phyloP scores from a whole-genome alignment of 2,329 filamentous ascomycete species.

The Ascochyta lentis region DNA sequence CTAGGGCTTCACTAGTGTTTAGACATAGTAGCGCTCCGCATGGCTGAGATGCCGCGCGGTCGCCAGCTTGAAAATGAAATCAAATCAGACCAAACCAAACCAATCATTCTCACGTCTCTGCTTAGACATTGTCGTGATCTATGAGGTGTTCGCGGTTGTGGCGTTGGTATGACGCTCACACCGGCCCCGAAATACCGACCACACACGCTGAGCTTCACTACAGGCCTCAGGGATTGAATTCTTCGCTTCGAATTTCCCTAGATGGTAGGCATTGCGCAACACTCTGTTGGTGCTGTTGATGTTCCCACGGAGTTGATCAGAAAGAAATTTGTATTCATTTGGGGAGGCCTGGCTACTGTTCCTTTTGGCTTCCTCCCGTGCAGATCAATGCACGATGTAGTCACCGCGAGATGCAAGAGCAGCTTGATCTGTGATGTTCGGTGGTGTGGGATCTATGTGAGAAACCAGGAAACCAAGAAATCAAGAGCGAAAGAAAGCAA shows the following conservation, averaged over 20 bases:
- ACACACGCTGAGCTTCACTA: not conserved
- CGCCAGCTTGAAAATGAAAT: not conserved
- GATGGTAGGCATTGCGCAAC: not conserved
- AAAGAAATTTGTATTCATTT: not conserved
- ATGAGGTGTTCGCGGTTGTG: not conserved
- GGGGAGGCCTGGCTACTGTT: too few species aligned
- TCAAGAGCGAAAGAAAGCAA: too few species aligned
- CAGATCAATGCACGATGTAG: too few species aligned
- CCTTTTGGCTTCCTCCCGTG: too few species aligned
- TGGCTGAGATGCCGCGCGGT: conserved; percentile 6
- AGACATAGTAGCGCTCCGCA: not conserved
- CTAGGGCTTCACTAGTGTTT: not conserved
- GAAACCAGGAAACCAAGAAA: too few species aligned
- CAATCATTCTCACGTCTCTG: not conserved
- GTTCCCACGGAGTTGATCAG: not conserved
- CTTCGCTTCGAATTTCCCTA: not conserved
- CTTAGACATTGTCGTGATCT: not conserved
- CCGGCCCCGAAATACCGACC: not conserved
- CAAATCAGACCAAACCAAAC: not conserved
- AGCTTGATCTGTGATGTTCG: too few species aligned
- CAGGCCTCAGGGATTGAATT: not conserved
- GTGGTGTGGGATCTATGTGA: too few species aligned
- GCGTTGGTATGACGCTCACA: not conserved
- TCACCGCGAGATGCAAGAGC: too few species aligned
- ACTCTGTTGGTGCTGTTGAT: not conserved